Conservation (phyloP, 306 rosid species). For the Corylus heterophylla region DNA sequence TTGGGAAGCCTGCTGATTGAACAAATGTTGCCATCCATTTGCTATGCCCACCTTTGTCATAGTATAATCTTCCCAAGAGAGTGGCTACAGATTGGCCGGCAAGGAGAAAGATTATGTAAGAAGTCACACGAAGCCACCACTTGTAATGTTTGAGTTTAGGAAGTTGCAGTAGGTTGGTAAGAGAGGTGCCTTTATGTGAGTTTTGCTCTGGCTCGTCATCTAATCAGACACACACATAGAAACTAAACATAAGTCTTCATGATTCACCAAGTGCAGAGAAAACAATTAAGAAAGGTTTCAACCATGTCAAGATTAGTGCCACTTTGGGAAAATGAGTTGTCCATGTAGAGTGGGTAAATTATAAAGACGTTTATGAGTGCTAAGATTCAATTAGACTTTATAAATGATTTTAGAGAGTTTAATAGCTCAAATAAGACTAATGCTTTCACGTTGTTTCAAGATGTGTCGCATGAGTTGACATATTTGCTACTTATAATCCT, state of each 20-base stretch:
- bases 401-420: too few relatives aligned
- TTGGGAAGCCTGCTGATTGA: constrained; percentile 68
- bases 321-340: too few relatives aligned
- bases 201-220: constrained; percentile 26
- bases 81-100: constrained; percentile 57
- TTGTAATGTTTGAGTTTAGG: constrained; percentile 29
- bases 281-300: neutral
- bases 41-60: constrained; percentile 63
- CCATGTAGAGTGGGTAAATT: too few relatives aligned
- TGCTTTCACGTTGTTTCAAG: too few relatives aligned
- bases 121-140: constrained; percentile 51
- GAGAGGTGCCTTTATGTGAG: constrained; percentile 8
- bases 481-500: neutral
- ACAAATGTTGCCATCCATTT: constrained; percentile 73
- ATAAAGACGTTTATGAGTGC: too few relatives aligned
- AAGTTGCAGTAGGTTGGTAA: constrained; percentile 14
- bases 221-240: constrained; percentile 9
- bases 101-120: constrained; percentile 46
- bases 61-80: constrained; percentile 58
- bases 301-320: too few relatives aligned
- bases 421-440: too few relatives aligned
- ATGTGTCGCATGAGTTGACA: neutral
- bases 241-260: neutral
- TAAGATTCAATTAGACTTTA: too few relatives aligned
- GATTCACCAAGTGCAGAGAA: neutral